These are phyloP conservation scores for Serendipita vermifera DNA, from an alignment of 768 basidiomycete species.

Conservation along the genomic window DNA sequence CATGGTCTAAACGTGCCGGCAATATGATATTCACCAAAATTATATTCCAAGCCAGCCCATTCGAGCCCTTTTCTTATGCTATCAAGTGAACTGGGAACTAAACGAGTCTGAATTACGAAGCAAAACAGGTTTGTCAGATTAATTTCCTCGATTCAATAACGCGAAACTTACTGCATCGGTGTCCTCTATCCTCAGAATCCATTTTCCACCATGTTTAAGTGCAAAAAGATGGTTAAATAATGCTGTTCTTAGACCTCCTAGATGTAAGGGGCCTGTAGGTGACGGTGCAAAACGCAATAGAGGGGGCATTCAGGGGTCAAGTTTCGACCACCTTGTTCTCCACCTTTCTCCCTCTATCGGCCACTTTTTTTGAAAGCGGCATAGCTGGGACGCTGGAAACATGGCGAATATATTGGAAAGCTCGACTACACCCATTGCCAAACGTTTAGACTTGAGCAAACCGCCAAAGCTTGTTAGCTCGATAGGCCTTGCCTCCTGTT, in stretches of 20 bases:
- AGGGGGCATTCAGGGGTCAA: no score
- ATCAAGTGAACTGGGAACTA: conserved; percentile 75
- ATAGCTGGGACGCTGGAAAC: no score
- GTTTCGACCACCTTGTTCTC: no score
- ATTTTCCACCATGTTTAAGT: conserved; percentile 67
- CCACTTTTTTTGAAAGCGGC: no score
- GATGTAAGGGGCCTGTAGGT: conserved; percentile 86
- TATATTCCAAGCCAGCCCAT: conserved; percentile 88
- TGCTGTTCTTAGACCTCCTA: conserved; percentile 89
- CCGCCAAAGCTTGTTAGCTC: not conserved
- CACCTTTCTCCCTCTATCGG: no score
- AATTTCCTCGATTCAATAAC: not conserved
- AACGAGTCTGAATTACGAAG: conserved; percentile 42
- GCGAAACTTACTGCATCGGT: conserved; percentile 70
- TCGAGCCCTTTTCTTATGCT: conserved; percentile 59
- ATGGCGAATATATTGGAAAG: no score
- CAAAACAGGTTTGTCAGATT: not conserved
- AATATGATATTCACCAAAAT: conserved; percentile 51
- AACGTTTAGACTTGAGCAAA: not conserved
- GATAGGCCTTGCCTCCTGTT: not conserved
- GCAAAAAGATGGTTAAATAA: conserved; percentile 86
- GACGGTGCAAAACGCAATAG: conserved; percentile 92
- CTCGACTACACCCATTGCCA: no score
- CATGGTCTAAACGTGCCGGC: not conserved
- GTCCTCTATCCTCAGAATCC: conserved; percentile 89